Conservation (phyloP, 371 early-diverging fungal species). For the Haplosporangium sp. region DNA sequence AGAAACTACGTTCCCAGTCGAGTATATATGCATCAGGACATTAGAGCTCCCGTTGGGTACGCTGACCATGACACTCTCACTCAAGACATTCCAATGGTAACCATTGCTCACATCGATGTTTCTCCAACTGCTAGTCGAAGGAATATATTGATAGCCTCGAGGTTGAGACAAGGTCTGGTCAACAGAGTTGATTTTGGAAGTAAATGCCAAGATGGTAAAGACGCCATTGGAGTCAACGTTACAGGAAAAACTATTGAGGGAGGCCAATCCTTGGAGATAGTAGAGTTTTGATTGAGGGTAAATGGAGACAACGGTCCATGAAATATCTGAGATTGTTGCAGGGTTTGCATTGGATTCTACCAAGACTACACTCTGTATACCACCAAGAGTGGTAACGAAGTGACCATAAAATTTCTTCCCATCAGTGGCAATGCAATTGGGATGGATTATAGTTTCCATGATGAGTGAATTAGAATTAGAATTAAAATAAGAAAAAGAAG, state of each 20-base stretch:
- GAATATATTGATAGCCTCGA: slow-evolving; percentile 24
- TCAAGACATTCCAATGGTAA: slow-evolving; percentile 19
- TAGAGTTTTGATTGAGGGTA: slow-evolving; percentile 9
- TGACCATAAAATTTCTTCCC: slow-evolving; percentile 26
- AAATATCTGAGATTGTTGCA: slow-evolving; percentile 9
- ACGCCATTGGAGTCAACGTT: slow-evolving; percentile 18
- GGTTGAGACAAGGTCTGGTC: neutral
- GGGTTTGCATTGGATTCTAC: slow-evolving; percentile 27
- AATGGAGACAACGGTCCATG: slow-evolving; percentile 24
- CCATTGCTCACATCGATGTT: slow-evolving; percentile 17
- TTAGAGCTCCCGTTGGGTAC: neutral
- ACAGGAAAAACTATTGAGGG: slow-evolving; percentile 12
- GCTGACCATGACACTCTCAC: slow-evolving; percentile 2
- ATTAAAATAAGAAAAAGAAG: neutral
- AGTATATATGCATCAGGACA: slow-evolving; percentile 18
- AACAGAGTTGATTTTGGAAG: neutral
- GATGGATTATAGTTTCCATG: neutral
- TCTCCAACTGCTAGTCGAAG: slow-evolving; percentile 17
- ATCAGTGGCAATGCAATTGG: slow-evolving; percentile 30
- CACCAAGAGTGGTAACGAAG: neutral
- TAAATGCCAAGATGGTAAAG: slow-evolving; percentile 19
- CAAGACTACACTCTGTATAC: slow-evolving; percentile 11
- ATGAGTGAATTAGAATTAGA: too few relatives aligned
- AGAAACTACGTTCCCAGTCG: neutral
- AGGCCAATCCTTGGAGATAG: slow-evolving; percentile 12